phyloP scores from a whole-genome alignment of 768 basidiomycete genomes.

The Trametes villosa region DNA sequence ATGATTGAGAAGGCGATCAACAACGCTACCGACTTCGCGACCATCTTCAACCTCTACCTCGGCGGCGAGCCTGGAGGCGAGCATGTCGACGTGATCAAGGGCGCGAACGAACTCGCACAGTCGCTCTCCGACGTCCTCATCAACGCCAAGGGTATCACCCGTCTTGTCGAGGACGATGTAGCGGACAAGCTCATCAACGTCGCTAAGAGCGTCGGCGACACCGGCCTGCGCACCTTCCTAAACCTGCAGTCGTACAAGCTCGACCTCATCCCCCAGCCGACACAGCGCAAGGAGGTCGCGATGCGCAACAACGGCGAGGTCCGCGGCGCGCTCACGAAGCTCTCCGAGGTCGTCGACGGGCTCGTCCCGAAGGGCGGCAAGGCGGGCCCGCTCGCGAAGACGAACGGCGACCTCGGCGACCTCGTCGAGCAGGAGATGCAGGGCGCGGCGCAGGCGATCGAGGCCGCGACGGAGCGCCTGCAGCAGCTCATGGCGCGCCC shows the following conservation, averaged over 20 bases:
- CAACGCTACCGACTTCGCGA: slow-evolving; percentile 95
- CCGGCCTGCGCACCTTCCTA: slow-evolving; percentile 89
- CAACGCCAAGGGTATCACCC: slow-evolving; percentile 95
- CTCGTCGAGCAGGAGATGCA: slow-evolving; percentile 97
- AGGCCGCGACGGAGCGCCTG: slow-evolving; percentile 86
- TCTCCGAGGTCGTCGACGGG: slow-evolving; percentile 86
- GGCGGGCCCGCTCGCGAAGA: slow-evolving; percentile 65
- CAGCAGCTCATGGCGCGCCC: slow-evolving; percentile 92
- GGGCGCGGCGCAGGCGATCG: slow-evolving; percentile 91
- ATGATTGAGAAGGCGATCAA: slow-evolving; percentile 98
- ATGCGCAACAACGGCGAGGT: slow-evolving; percentile 89
- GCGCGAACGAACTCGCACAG: slow-evolving; percentile 96
- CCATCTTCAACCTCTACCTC: slow-evolving; percentile 89
- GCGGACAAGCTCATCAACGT: slow-evolving; percentile 87
- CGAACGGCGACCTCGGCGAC: slow-evolving; percentile 93
- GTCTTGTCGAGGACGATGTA: slow-evolving; percentile 86
- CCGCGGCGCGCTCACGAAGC: slow-evolving; percentile 77
- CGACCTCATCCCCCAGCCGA: slow-evolving; percentile 68
- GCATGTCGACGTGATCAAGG: slow-evolving; percentile 97
- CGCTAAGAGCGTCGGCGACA: slow-evolving; percentile 86
- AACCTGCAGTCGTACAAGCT: slow-evolving; percentile 96
- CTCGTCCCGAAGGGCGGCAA: slow-evolving; percentile 85
- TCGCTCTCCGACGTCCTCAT: slow-evolving; percentile 88
- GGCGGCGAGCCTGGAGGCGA: slow-evolving; percentile 88
- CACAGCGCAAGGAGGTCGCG: slow-evolving; percentile 82